These are phyloP conservation scores for Parastagonospora nodorum DNA, from an alignment of 2,329 filamentous ascomycete genomes.

Conservation along the genomic window DNA sequence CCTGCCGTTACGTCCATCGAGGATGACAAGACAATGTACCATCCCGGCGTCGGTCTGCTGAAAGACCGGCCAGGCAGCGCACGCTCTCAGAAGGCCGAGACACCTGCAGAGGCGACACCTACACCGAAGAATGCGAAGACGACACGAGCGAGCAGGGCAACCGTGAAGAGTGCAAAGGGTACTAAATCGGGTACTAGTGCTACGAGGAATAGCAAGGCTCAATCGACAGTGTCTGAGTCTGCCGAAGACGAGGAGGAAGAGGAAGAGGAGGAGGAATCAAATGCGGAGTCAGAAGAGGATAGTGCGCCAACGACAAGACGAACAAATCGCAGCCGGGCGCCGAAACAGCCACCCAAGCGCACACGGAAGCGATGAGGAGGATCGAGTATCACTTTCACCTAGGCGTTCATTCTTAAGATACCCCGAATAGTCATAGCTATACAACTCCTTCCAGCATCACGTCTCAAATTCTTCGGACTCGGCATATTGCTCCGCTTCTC, in stretches of 20 bases:
- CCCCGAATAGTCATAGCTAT: background rate
- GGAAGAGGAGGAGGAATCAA: slow-evolving; percentile 38
- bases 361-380: slow-evolving; percentile 31
- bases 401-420: slow-evolving; percentile 5
- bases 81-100: slow-evolving; percentile 35
- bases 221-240: slow-evolving; percentile 38
- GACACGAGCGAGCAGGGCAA: slow-evolving; percentile 30
- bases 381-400: slow-evolving; percentile 1
- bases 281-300: slow-evolving; percentile 36
- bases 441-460: too few species aligned
- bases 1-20: slow-evolving; percentile 36
- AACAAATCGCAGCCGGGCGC: slow-evolving; percentile 32
- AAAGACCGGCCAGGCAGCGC: slow-evolving; percentile 35
- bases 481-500: too few species aligned
- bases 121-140: slow-evolving; percentile 36
- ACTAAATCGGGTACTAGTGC: slow-evolving; percentile 26
- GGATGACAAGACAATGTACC: slow-evolving; percentile 39
- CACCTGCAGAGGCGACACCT: slow-evolving; percentile 34
- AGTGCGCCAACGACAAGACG: slow-evolving; percentile 40
- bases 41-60: slow-evolving; percentile 40
- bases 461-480: too few species aligned
- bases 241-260: slow-evolving; percentile 49
- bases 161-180: slow-evolving; percentile 28
- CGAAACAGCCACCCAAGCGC: slow-evolving; percentile 27
- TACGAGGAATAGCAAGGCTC: slow-evolving; percentile 37